Evolutionary conservation across 768 basidiomycete genomes (phyloP), one percentile per base, ranked within the genome.

Genomic region (Vishniacozyma victoriae): DNA sequence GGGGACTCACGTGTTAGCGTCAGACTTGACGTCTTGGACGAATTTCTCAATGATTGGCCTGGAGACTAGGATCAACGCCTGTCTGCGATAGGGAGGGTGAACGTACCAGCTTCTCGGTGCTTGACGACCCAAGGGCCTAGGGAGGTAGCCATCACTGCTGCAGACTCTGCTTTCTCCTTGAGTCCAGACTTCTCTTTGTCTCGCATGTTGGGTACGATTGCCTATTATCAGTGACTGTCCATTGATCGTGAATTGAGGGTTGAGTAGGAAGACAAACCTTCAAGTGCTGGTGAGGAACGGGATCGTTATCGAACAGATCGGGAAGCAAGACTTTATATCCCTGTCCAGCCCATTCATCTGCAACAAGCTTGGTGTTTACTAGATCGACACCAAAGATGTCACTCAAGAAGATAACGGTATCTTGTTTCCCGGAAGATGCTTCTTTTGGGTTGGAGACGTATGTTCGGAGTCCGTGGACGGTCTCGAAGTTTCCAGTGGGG

Each of bases 311-410:
- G 35, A 73, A 47, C 31, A 72, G 46, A 49, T 73, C 73, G 7
- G 72, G 72, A 18, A 73, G n/a, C 19, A 63, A 41, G 18, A 71
- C 69, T 37, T 67, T 60, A 54, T 63, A 71, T 22, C 72, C 73
- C 12, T 62, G 46, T 16, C 55, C 57, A 7, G 73, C 72, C 64
- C 70, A 73, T 52, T 68, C 67, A 44, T 72, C 72, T 13, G 70
- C 70, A 0, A 73, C 50, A 1, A 58, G 33, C 38, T 65, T 59
- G 24, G 66, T 51, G 44, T 73, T 69, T 41, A 57, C 41, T 11
- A 72, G 54, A 35, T 73, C 60, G 27, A 62, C 64, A 24, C 74
- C 74, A 46, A 75, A 75, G 50, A 75, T 67, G 47, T 73, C 72
- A 20, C 64, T 45, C 24, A 75, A 55, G 51, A 72, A 64, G 38